phyloP scores from a whole-genome alignment of 257 asterid species.

The Primulina eburnea region DNA sequence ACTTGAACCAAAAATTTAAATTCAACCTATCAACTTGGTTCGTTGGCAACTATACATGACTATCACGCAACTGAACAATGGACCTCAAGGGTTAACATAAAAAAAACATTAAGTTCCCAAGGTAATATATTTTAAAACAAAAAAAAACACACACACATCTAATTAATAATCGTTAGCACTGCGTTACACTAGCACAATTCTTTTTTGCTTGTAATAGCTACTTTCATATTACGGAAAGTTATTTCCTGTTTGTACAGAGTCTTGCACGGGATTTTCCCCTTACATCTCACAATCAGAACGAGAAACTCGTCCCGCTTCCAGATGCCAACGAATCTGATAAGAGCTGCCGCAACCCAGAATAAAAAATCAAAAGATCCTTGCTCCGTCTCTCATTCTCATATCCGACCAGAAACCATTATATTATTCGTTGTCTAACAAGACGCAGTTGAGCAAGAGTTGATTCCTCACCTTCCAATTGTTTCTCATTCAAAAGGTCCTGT shows the following conservation, averaged over 20 bases:
- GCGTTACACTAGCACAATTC: neutral
- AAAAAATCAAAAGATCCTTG: neutral
- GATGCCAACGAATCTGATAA: constrained; percentile 38
- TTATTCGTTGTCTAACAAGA: neutral
- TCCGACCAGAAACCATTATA: neutral
- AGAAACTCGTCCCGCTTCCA: constrained; percentile 31
- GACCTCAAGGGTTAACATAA: too few relatives aligned
- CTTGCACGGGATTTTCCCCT: constrained; percentile 17
- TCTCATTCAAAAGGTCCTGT: neutral
- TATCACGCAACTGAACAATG: too few relatives aligned
- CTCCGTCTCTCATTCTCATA: neutral
- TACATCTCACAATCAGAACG: constrained; percentile 47
- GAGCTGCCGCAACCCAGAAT: neutral
- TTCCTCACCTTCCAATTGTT: neutral
- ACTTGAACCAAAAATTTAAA: too few relatives aligned
- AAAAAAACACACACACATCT: too few relatives aligned
- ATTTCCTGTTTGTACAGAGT: constrained; percentile 32
- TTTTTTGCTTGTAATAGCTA: constrained; percentile 25
- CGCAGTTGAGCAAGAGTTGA: neutral
- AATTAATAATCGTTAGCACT: too few relatives aligned
- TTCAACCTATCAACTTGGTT: too few relatives aligned
- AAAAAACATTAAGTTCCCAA: too few relatives aligned
- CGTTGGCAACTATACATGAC: too few relatives aligned
- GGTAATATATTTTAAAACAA: too few relatives aligned
- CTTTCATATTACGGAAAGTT: constrained; percentile 20